Evolutionary conservation across 164 flowering plant species (phyloP), one percentile per base, ranked within the genome.

Genomic region (Tetracentron sinense): DNA sequence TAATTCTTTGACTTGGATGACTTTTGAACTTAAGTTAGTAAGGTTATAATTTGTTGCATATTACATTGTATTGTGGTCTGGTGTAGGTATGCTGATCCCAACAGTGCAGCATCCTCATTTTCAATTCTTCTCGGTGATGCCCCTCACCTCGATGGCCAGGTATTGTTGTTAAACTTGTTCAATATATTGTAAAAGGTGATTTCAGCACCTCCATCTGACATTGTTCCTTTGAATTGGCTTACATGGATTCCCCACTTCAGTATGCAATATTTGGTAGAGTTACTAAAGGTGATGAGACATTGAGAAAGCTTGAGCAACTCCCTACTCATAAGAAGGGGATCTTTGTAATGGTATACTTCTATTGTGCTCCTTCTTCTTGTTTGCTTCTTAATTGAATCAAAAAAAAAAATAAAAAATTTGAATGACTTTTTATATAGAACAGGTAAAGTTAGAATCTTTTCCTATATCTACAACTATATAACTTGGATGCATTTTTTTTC

Each of bases 81-180:
- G 46, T 67, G 53, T 71, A 92, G 96, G 75, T 79, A 76, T 71
- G 53, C 81, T 21, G 98, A 92, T 75, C 96, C 96, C 56, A 62
- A 92, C 72, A 92, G 98, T 75, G 98, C 82, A 48, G 8, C 65
- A 58, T 92, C 98, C 26, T 94, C 97, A 10, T 94, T 94, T 68
- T 94, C 98, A 44, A 89, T 94, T 25, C 97, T 94, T 76, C 90
- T 90, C 38, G 97, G 97, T 25, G 83, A 94, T 83, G 97, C 97
- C n/a, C 98, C 98, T 71, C 98, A 94, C 75, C 98, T 90, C 54
- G 96, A 94, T 81, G 77, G 87, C 31, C 67, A 84, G 86, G 97
- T 90, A 68, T 61, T 63, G 15, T 67, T 49, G 54, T 62, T 47
- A 20, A 12, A 46, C 15, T 50, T 58, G 66, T 11, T 47, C 51